Evolutionary conservation across 2,329 filamentous ascomycete genomes (phyloP), one percentile per base, ranked within the genome.

Genomic region (Colletotrichum liriopes): DNA sequence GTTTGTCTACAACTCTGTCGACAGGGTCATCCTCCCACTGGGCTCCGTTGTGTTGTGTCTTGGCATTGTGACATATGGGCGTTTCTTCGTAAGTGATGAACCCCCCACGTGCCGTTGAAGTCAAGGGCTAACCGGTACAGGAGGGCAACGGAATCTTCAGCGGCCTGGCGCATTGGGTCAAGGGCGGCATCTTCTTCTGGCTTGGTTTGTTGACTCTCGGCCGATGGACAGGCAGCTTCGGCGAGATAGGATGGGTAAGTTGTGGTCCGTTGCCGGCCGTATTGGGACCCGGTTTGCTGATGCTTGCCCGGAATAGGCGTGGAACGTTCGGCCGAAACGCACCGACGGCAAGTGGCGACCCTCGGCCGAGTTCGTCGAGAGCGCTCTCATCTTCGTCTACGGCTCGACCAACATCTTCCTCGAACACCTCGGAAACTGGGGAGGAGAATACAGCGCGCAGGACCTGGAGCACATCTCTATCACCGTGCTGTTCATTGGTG

Each of bases 121-220:
- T 29, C 41, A 55, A 64, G 56, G 29, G 41, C 43, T 45, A 58
- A 41, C 43, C 39, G 29, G 12, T 45, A 26, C 75, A 95, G 93
- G 91, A 93, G 80, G 92, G 89, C 6, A 81, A 81, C 29, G 86
- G 86, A 3, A 85, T 98, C 69, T 97, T 96, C 85, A 95, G 92
- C 76, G 94, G 96, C 2, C 86, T 98, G 52, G 96, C 96, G 9
- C 96, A 98, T 79, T 98, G 94, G 85, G 91, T 98, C 81, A 98
- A 98, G 81, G 96, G 96, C 56, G 94, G 94, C 4, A 93, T 98
- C 66, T 98, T 98, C 86, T 94, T 98, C 84, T 96, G 94, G 92
- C 94, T 97, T 74, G 96, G 96, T 11, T 83, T 98, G 26, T 84
- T 98, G 72, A 97, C 94, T 0, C 87, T 98, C 5, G 95, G 94